A percentile compares a stretch with the other conserved stretches of the same genome.
Evolutionary conservation across 306 rosid species (phyloP).

Genomic region (Dicorynia guianensis): DNA sequence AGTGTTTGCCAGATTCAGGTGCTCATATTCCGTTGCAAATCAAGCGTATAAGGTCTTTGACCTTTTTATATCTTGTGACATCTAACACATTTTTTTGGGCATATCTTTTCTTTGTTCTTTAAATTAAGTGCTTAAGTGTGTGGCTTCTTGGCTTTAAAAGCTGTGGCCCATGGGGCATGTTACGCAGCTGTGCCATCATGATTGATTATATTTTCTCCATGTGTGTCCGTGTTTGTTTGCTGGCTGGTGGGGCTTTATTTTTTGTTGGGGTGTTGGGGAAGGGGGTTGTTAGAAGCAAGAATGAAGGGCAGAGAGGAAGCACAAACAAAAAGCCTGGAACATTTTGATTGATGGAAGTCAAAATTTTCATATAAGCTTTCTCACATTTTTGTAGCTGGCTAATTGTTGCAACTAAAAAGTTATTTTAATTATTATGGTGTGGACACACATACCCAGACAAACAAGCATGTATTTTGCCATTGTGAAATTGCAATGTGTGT

Average conservation of each 20-base stretch:
- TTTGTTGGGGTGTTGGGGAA: too few relatives aligned
- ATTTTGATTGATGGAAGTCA: not conserved
- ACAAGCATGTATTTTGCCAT: too few relatives aligned
- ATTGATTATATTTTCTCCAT: not conserved
- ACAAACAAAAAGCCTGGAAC: slow-evolving; percentile 16
- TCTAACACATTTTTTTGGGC: slow-evolving; percentile 5
- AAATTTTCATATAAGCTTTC: slow-evolving; percentile 7
- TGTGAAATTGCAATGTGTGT: too few relatives aligned
- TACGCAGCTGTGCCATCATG: not conserved
- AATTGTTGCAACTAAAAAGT: too few relatives aligned
- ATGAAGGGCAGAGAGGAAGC: slow-evolving; percentile 6
- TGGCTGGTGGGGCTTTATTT: too few relatives aligned
- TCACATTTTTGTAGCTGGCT: too few relatives aligned
- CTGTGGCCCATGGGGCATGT: not conserved
- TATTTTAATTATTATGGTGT: too few relatives aligned
- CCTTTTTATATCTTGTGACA: slow-evolving; percentile 27
- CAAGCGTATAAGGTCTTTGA: slow-evolving; percentile 71
- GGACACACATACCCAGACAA: too few relatives aligned
- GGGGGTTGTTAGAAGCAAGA: not conserved
- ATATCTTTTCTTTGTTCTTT: slow-evolving; percentile 8
- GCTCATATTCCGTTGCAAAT: slow-evolving; percentile 63
- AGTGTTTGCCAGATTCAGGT: slow-evolving; percentile 66
- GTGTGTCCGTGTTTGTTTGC: not conserved
- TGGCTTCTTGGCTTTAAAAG: not conserved
- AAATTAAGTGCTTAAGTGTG: not conserved